Evolutionary conservation across 2,329 filamentous ascomycete genomes (phyloP).

Genomic region (Cercospora berteroae): DNA sequence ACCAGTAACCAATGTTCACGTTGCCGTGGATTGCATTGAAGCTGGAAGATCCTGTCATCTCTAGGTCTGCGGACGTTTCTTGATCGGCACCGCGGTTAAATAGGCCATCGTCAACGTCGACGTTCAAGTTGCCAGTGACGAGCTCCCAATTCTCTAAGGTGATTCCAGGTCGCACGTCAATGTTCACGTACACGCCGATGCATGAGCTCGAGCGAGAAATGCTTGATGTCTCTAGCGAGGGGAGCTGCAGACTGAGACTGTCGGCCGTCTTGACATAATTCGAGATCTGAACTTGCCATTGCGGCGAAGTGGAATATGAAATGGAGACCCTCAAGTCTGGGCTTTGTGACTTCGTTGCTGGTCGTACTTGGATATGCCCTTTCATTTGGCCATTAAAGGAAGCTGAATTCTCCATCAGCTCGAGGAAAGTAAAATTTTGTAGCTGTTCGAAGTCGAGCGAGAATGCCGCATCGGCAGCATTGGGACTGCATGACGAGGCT

Average conservation of each 20-base stretch:
- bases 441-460: slow-evolving; percentile 19
- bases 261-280: slow-evolving; percentile 30
- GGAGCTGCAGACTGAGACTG: slow-evolving; percentile 24
- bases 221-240: slow-evolving; percentile 15
- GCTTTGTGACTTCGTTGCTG: slow-evolving; percentile 38
- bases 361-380: slow-evolving; percentile 42
- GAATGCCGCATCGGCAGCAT: slow-evolving; percentile 11
- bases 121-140: slow-evolving; percentile 39
- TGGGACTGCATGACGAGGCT: slow-evolving; percentile 17
- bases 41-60: slow-evolving; percentile 36
- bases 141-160: slow-evolving; percentile 39
- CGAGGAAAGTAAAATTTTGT: slow-evolving; percentile 30
- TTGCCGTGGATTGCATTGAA: slow-evolving; percentile 40
- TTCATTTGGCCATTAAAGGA: slow-evolving; percentile 31
- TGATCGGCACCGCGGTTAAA: slow-evolving; percentile 16
- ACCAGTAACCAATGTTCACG: slow-evolving; percentile 34
- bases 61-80: slow-evolving; percentile 27
- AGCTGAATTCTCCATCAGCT: slow-evolving; percentile 29
- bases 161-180: slow-evolving; percentile 40
- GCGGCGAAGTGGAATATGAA: slow-evolving; percentile 40
- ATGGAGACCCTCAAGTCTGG: slow-evolving; percentile 39
- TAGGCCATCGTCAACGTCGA: slow-evolving; percentile 38
- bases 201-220: slow-evolving; percentile 30
- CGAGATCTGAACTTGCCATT: slow-evolving; percentile 36
- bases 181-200: slow-evolving; percentile 39